Percentiles rank a stretch among this genome's conserved stretches.
phyloP scores from a whole-genome alignment of 305 asterid species.

The Salvia sclarea region DNA sequence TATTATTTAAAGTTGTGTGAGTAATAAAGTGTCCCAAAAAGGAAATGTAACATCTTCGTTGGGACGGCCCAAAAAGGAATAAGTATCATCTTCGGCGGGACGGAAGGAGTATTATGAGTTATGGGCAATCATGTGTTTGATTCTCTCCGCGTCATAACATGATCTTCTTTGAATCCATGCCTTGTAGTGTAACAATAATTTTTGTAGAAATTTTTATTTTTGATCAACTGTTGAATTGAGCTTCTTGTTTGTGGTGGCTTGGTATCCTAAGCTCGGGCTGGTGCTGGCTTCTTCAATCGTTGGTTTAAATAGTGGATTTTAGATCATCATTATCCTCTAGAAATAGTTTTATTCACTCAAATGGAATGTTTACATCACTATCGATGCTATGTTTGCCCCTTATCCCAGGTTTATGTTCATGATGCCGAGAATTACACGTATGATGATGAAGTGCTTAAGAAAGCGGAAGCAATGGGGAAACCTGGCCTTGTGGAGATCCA shows the following conservation, averaged over 20 bases:
- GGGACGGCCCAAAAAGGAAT: too few species aligned
- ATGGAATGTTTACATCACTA: background rate
- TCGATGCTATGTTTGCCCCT: slow-evolving; percentile 1
- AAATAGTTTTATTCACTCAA: background rate
- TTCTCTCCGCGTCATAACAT: background rate
- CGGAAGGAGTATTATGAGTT: background rate
- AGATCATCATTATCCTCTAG: background rate
- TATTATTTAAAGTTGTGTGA: too few species aligned
- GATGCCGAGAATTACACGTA: slow-evolving; percentile 89
- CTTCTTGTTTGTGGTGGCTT: background rate
- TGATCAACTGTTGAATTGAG: background rate
- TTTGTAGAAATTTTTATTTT: background rate
- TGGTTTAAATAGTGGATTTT: background rate
- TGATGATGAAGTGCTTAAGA: slow-evolving; percentile 92
- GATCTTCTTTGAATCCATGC: background rate
- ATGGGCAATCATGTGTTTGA: background rate
- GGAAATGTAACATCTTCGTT: too few species aligned
- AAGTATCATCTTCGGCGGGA: too few species aligned
- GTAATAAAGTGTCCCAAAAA: too few species aligned
- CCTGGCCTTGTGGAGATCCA: slow-evolving; percentile 79
- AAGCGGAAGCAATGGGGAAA: slow-evolving; percentile 79
- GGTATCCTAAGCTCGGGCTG: background rate
- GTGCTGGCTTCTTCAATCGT: background rate
- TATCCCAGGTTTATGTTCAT: slow-evolving; percentile 58
- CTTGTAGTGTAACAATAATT: background rate